Base-by-base conservation (phyloP, 805 yeast species). In the Yamadazyma phyllophila region DNA sequence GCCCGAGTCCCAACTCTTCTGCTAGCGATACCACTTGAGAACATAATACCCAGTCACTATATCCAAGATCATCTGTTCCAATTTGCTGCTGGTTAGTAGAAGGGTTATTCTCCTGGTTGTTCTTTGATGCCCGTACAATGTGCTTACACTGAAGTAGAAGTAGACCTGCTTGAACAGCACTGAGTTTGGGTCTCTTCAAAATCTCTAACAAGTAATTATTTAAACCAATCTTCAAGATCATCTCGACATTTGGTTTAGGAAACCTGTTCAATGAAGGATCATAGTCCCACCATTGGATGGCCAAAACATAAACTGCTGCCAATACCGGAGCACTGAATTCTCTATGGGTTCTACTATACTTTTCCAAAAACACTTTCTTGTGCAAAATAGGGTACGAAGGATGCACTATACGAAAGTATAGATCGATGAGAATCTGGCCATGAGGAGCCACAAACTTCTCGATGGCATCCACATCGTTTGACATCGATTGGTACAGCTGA, bases 271-370 rank as follows among this genome's bases (percentile, higher is more conserved):
- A 70, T 48, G 79, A 82, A 1, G 95, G 86, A 56, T 83, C 91
- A 61, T 83, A 83, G 53, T 88, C 92, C 97, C 97, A 91, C 95
- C 96, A 89, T 60, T 88, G 92, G 36, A 88, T 77, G 0, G 97
- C 96, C 47, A 91, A 68, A 8, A 87, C 81, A 60, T 92, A 92
- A 1, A 92, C 96, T 0, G 96, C 87, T 0, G 97, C 97, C 39
- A 92, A 68, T 41, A 92, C 66, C 0, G 97, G 96, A 0, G 97
- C 96, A 44, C 94, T 82, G 56, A 92, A 82, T 63, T 92, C 98
- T 39, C 96, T 77, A 61, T 89, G 95, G 1, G 97, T 89, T 45
- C 98, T 71, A 1, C 91, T 72, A 61, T 91, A 92, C 61, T 92
- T 92, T 57, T 92, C 98, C 50, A 92, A 60, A 56, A 92, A 94